Evolutionary conservation across 192 early-diverging fungal species (phyloP), one percentile per base, ranked within the genome.

Genomic region (Geranomyces variabilis): DNA sequence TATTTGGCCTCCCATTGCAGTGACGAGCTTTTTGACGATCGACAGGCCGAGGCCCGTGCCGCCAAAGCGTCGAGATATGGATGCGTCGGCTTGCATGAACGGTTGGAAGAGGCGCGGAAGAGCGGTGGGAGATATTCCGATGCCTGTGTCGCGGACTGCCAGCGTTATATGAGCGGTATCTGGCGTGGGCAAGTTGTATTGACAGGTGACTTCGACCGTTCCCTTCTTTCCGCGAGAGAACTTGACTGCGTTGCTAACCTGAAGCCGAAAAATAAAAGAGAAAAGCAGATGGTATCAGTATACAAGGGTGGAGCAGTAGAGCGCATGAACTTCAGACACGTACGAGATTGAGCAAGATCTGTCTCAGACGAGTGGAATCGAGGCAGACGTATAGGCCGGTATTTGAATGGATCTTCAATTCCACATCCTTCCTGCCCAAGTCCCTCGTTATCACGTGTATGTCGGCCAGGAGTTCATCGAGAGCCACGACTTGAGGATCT

Each of bases 1-100:
- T 22, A 67, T 72, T 4, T 56, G 34, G 29, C 75, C 75, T 14
- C 66, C 63, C 75, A 77, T 77, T 7, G 65, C 24, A 14, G 24
- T 31, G 26, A 49, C 34, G 88, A 96, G 79, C 36, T 90, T 86
- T 75, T 89, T 90, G 9, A 87, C 90, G 55, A 96, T 96, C 34
- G 89, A 90, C 26, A 96, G 84, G 0, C 94, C 94, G 22, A 96
- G 78, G 0, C 94, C 93, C 17, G 93, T 94, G 33, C 94, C 94
- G 51, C 92, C 92, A 68, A 91, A 96, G 77, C 88, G 85, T 70
- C 74, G 66, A 31, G 64, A 30, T 0, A 53, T 70, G 28, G 64
- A 51, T 15, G 44, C 36, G 33, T 96, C 94, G 2, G 91, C 92
- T 73, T 96, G 94, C 46, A 86, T 80, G 77, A 93, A 96, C 24